Base-by-base conservation (phyloP, 1,139 yeast species). In the Lodderomyces elongisporus region DNA sequence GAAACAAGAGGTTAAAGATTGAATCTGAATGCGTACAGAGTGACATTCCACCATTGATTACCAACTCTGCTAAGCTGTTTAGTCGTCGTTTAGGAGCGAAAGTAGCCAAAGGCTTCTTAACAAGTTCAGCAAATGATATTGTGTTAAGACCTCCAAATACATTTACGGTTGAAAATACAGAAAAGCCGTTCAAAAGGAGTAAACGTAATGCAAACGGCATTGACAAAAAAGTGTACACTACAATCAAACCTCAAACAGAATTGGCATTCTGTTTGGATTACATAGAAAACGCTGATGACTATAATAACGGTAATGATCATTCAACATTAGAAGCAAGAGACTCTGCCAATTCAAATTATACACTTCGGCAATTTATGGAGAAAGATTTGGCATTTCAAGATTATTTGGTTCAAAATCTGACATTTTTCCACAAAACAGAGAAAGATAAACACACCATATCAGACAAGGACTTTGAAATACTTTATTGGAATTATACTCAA, bases 291-390 rank as follows among this genome's bases (percentile, higher is more conserved):
- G 10, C 34, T 27, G 41, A 3, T 46, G 46, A 17, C 44, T 47
- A 20, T 54, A 58, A n/a, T n/a, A n/a, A n/a, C n/a, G n/a, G n/a
- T 36, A 70, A 64, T 41, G 56, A 57, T 1, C 45, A 56, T 3
- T 40, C 52, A 14, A 37, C 46, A 10, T 55, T 50, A 20, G 45
- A 56, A n/a, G 48, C 49, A 14, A 53, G 56, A 7, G 56, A 62
- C 22, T 26, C 28, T 38, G 66, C 77, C 0, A n/a, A n/a, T n/a
- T 66, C 77, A 0, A 47, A 66, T 3, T 74, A 71, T 49, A 66
- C 69, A 12, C 52, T 77, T 38, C 54, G 68, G 33, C 78, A 76
- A 40, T 75, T 70, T 47, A 64, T 67, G 56, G 79, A 74, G 31
- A 70, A 71, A 37, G 75, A 75, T 37, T 47, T 59, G 23, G 62